Evolutionary conservation across 345 rosid species (phyloP), one percentile per base, ranked within the genome.

Genomic region (Raphanus raphanistrum): DNA sequence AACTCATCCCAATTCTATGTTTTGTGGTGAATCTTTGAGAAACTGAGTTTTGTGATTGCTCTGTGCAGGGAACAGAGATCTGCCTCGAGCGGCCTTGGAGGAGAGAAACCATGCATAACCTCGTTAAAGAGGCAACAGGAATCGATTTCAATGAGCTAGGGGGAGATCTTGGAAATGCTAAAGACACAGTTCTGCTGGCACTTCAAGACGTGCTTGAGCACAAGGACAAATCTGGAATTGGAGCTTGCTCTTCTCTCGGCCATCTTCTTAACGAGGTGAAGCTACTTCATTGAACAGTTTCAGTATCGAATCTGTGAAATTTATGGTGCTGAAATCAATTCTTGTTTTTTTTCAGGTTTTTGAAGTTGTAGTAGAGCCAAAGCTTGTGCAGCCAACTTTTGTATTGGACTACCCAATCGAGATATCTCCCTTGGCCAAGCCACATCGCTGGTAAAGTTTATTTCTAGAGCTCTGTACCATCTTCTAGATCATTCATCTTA

Each of bases 51-150:
- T 76, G 59, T 80, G 36, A 75, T 83, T 64, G 54, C 63, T 78
- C 63, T 57, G 66, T 84, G 71, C 84, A 94, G 99, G 98, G 97
- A 60, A 43, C 79, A 11, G 91, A 89, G 81, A 92, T 94, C 80
- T 84, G 84, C 78, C 86, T 92, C 26, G 92, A 90, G 81, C 84
- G 88, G 70, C 98, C 98, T 31, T 94, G 98, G 99, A 87, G 92
- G 85, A 87, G 95, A 75, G 97, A 90, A 90, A 94, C 91, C 62
- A 94, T 94, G 98, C 92, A 92, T 82, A 92, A 90, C 82, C 98
- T 94, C 70, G 97, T 92, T 60, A 84, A 88, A 82, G 97, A 92
- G 84, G 79, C 79, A 62, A 84, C 94, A 28, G 92, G 92, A 38
- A 84, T 95, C 62, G 84, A 88, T 87, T 90, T 92, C 78, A 83